Base-by-base conservation (phyloP, 140 eudicot species). In the Anethum foeniculum region DNA sequence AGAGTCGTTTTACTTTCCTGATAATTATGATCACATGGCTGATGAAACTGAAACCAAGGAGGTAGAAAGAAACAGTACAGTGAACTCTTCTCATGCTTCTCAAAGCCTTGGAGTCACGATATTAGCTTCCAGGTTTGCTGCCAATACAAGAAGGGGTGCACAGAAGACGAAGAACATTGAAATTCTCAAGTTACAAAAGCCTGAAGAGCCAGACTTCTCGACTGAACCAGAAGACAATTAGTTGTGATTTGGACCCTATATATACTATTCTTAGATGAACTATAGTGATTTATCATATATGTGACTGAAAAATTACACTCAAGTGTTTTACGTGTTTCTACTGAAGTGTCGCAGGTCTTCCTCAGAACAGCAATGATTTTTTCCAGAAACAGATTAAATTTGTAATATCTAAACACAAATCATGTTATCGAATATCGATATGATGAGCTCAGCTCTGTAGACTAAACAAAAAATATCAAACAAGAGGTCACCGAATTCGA, bases 181-280 rank as follows among this genome's bases (percentile, higher is more conserved):
- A 48, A 7, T 93, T 90, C 91, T 88, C 11, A 91, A 84, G 86
- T 27, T 93, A 65, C 88, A 85, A 77, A 93, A 93, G 90, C 98
- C 98, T 25, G 93, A 93, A 82, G 98, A 93, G 77, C 98, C 98
- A 0, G 97, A 93, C 71, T 93, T 91, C 82, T 91, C 94, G 10
- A 60, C 80, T 23, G 80, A 77, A 30, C 80, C 80, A 1, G 80
- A 77, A 21, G 80, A 77, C 32, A 48, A 77, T 18, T 77, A 51
- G 80, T 10, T 77, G 58, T 74, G 36, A 23, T 73, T 39, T 43
- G 32, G 23, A n/a, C 16, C 38, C 3, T 1, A 41, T 64, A 56
- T 12, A 56, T 6, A 56, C 65, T 21, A 18, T 54, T 19, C 9
- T 16, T 54, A 6, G 6, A 19, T 23, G n/a, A 54, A 54, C 25